Conservation (phyloP, 1,284 basidiomycete species). For the Ganoderma resinaceum region DNA sequence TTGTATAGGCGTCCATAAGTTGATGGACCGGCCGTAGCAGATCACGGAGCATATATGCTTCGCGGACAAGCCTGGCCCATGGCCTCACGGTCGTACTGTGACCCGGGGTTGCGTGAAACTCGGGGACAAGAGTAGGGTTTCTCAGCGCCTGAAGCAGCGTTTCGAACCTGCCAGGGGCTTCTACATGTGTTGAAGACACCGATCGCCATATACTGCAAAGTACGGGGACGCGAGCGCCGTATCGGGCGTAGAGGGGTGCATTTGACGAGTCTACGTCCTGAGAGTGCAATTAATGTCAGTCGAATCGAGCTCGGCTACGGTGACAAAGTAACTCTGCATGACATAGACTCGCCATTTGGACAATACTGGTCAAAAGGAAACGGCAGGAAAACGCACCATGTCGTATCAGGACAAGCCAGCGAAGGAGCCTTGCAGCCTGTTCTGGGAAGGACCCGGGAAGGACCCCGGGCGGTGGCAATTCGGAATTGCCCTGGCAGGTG, state of each 20-base stretch:
- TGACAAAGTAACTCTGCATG: background rate
- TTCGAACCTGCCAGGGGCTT: background rate
- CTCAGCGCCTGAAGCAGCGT: background rate
- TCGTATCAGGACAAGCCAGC: background rate
- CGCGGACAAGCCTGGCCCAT: background rate
- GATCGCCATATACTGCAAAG: background rate
- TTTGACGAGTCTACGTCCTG: background rate
- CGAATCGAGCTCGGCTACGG: background rate
- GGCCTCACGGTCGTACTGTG: background rate
- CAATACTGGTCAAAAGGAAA: background rate
- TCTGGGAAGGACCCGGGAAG: background rate
- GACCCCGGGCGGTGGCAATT: background rate
- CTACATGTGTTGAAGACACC: background rate
- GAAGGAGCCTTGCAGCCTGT: background rate
- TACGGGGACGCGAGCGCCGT: background rate
- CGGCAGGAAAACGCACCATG: background rate
- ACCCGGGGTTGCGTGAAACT: background rate
- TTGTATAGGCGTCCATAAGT: too few species aligned
- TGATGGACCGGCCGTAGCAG: too few species aligned
- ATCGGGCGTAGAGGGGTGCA: background rate
- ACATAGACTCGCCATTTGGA: background rate
- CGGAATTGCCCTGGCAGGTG: slow-evolving; percentile 2
- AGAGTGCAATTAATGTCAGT: background rate
- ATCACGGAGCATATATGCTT: background rate
- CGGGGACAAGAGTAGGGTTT: background rate